Evolutionary conservation across 352 stramenopile genomes (phyloP).

Genomic region (Phytophthora macrochlamydospora): DNA sequence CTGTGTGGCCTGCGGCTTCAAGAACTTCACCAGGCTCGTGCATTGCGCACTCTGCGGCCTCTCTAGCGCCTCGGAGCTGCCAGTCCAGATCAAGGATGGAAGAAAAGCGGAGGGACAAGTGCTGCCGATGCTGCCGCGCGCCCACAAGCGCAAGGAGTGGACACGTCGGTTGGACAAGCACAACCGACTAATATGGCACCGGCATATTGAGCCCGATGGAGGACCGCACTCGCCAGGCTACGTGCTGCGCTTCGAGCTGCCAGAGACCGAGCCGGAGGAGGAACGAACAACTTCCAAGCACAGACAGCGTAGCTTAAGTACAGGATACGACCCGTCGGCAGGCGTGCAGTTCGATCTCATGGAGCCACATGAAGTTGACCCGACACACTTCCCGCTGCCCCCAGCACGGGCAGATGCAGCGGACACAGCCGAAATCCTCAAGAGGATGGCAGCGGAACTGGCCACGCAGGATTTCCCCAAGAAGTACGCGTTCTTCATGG

Average conservation of each 20-base stretch:
- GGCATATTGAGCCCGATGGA: conserved; percentile 23
- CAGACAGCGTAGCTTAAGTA: conserved; percentile 28
- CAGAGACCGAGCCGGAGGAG: conserved; percentile 35
- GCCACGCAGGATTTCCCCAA: conserved; percentile 42
- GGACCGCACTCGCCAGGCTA: conserved; percentile 36
- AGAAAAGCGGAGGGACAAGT: background rate
- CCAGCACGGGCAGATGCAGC: conserved; percentile 14
- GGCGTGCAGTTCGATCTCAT: conserved; percentile 38
- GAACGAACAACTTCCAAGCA: conserved; percentile 14
- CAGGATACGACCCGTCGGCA: conserved; percentile 30
- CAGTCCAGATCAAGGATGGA: conserved; percentile 1
- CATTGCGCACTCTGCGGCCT: conserved; percentile 49
- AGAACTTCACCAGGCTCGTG: conserved; percentile 48
- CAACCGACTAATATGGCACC: conserved; percentile 46
- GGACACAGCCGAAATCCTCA: conserved; percentile 32
- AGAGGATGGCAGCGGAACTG: conserved; percentile 23
- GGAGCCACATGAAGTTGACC: conserved; percentile 28
- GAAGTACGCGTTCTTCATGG: conserved; percentile 59
- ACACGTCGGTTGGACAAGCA: conserved; percentile 40
- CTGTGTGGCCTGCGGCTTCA: conserved; percentile 54
- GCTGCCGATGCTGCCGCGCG: conserved; percentile 12
- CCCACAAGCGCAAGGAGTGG: conserved; percentile 55
- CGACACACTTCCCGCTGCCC: conserved; percentile 31
- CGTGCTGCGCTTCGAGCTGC: conserved; percentile 37
- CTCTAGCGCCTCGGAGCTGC: conserved; percentile 6